Percentiles rank a stretch among this genome's conserved stretches.
Evolutionary conservation across 2,329 filamentous ascomycete genomes (phyloP).

Genomic region (Kalmusia sp.): DNA sequence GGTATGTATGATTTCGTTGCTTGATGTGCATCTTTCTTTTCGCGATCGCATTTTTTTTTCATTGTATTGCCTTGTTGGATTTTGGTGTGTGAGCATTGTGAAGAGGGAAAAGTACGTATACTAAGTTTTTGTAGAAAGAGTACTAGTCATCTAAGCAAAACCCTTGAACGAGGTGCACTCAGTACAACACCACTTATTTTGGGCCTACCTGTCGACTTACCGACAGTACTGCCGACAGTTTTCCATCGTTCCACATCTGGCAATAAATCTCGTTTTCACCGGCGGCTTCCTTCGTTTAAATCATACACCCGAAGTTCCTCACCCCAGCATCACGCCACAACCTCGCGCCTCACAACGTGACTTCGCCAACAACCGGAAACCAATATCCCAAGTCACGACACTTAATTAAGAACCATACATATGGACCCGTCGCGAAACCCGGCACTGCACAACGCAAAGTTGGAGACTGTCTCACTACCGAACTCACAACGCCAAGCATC

Average conservation of each 20-base stretch:
- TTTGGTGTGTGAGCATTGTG: no score
- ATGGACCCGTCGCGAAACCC: constrained; percentile 29
- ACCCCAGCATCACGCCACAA: constrained; percentile 43
- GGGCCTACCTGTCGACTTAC: not conserved
- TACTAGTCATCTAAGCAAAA: not conserved
- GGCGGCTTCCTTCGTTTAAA: constrained; percentile 1
- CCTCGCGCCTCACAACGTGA: constrained; percentile 23
- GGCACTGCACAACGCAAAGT: constrained; percentile 30
- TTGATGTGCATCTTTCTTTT: no score
- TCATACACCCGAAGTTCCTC: constrained; percentile 18
- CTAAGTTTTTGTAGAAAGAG: not conserved
- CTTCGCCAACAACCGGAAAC: constrained; percentile 9
- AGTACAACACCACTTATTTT: not conserved
- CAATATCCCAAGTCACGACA: constrained; percentile 13
- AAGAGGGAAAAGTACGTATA: no score
- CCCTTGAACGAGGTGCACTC: not conserved
- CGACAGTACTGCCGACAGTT: constrained; percentile 12
- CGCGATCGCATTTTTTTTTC: no score
- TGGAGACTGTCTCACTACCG: constrained; percentile 15
- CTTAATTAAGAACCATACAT: constrained; percentile 13
- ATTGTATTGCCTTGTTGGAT: no score
- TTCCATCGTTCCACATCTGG: not conserved
- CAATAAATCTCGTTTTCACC: not conserved
- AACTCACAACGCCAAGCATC: constrained; percentile 9
- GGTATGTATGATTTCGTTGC: no score